Base-by-base conservation (phyloP, 2,329 filamentous ascomycete genomes). In the Colletotrichum sp. region DNA sequence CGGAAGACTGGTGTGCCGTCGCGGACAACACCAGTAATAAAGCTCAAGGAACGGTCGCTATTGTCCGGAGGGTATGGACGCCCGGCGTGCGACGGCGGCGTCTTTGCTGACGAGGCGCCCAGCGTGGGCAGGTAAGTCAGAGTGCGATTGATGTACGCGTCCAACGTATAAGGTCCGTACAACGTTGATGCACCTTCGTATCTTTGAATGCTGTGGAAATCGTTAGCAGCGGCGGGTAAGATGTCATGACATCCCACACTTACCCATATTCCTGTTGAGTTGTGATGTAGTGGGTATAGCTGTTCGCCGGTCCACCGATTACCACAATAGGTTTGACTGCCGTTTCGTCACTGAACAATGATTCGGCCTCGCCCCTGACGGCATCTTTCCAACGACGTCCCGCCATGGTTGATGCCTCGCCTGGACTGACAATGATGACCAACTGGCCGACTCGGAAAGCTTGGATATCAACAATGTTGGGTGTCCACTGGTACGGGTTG, bases 141-240 rank as follows among this genome's bases (percentile, higher is more conserved):
- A 5, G 95, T 96, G 22, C 96, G 88, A 81, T 98, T 95, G 84
- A 98, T 94, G 85, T 97, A 96, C 0, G 95, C 96, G 22, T 94
- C 92, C n/a, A 98, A 88, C 0, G 95, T 96, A 82, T 96, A 93
- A 1, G 92, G 95, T 0, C 96, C 96, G 82, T 96, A 96, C 3
- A 98, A 89, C 0, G 96, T 98, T 5, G 94, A 96, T 1, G 95
- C 96, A 44, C 96, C 96, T 85, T 98, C 96, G 83, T 98, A 98
- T 39, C 96, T 93, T 84, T 98, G 96, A 65, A 96, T 90, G 16
- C 81, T 76, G 22, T 15, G 15, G 48, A 16, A 3, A 26, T 36
- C 81, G 76, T 83, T 8, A 60, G 36, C 32, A 13, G 15, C 34
- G 79, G 6, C 77, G 75, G 7, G 80, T 84, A 67, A 78, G 22